Conservation (phyloP, 2,329 filamentous ascomycete species). For the Dactylellina parvicollis region DNA sequence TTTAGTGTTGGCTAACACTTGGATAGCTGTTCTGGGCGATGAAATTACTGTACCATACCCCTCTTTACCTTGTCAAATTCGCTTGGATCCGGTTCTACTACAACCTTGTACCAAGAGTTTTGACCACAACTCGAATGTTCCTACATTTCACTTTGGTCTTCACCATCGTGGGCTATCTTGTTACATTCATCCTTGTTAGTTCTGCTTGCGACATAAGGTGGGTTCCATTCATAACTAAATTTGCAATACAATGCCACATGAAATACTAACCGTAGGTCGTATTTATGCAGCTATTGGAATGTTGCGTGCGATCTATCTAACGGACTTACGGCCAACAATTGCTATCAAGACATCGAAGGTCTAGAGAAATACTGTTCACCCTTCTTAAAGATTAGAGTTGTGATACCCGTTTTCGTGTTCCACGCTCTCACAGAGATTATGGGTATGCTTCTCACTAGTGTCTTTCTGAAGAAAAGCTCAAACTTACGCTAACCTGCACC, state of each 20-base stretch:
- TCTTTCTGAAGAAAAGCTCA: too few relatives aligned
- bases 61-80: conserved; percentile 6
- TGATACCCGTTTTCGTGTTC: conserved; percentile 1
- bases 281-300: neutral
- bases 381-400: neutral
- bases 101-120: neutral
- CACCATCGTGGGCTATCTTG: conserved; percentile 1
- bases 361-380: conserved; percentile 1
- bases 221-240: too few relatives aligned
- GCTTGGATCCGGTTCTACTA: conserved; percentile 6
- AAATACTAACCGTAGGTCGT: too few relatives aligned
- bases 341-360: neutral
- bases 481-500: neutral
- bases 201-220: conserved; percentile 4
- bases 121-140: neutral
- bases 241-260: too few relatives aligned
- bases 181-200: neutral
- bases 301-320: neutral
- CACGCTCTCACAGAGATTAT: neutral
- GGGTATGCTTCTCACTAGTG: too few relatives aligned
- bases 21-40: conserved; percentile 5
- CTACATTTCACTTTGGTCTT: neutral
- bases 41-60: conserved; percentile 10
- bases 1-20: neutral
- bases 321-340: neutral